Conservation (phyloP, 169 alveolate species). For the Eimeria necatrix region DNA sequence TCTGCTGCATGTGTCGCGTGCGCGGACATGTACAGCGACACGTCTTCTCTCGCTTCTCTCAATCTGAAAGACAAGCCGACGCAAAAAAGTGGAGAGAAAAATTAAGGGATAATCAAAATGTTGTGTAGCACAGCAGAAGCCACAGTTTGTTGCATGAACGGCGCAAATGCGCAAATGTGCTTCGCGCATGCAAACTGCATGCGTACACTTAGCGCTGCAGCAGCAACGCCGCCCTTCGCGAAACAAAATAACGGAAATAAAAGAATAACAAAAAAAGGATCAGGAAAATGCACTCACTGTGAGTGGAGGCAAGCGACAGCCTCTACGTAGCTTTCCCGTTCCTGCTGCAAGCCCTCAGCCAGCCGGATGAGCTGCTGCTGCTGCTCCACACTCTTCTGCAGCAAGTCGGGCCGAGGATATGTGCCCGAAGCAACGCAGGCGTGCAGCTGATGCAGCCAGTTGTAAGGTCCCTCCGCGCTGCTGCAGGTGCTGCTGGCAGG, state of each 20-base stretch:
- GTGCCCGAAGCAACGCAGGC: conserved; percentile 55
- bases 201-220: background rate
- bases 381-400: conserved; percentile 73
- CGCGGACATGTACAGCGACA: conserved; percentile 60
- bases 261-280: background rate
- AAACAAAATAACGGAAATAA: background rate
- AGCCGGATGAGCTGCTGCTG: conserved; percentile 76
- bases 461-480: conserved; percentile 64
- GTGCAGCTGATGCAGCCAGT: conserved; percentile 76
- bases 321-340: conserved; percentile 72
- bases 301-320: conserved; percentile 76
- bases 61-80: background rate
- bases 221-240: background rate
- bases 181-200: no score
- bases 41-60: conserved; percentile 67
- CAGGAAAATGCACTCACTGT: conserved; percentile 38
- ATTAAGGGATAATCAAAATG: background rate
- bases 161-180: no score
- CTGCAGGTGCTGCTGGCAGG: conserved; percentile 73
- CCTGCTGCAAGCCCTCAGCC: conserved; percentile 72
- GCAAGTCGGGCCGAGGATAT: conserved; percentile 71
- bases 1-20: conserved; percentile 74
- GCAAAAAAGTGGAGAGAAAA: background rate
- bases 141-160: no score
- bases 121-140: background rate